Base-by-base conservation (phyloP, 768 basidiomycete genomes). In the Hypholoma fasciculare region DNA sequence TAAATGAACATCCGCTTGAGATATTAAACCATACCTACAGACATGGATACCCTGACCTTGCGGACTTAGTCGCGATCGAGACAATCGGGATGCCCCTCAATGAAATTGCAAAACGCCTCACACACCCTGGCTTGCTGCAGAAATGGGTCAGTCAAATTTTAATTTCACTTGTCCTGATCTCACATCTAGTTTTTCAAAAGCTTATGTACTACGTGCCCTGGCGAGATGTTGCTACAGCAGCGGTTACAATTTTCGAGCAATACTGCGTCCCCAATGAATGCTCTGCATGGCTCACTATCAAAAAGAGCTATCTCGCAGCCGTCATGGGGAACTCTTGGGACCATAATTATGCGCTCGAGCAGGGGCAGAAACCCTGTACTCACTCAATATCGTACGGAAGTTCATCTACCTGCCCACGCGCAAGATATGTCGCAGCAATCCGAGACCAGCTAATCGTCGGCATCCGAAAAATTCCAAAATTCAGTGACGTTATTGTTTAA, bases 61-160 rank as follows among this genome's bases (percentile, higher is more conserved):
- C 67, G 52, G 23, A 69, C 62, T 11, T 69, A 58, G 47, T 23
- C 2, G 52, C 52, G 7, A 12, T 17, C 1, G 20, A 44, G 13
- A 30, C 52, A 27, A 20, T 54, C 7, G 39, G 37, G 12, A 19
- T 23, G 14, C 42, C 52, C 8, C 42, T 54, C 39, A 20, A 54
- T 12, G 40, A 71, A 52, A 52, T 77, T 67, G 43, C 61, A 63
- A 64, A 74, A 75, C 30, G 67, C 61, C 64, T 78, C 76, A 7
- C 76, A 75, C 9, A 75, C 61, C 16, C 56, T 40, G 34, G 70
- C 72, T 63, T 36, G 50, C 53, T 14, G 66, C 73, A 1, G 73
- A 71, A 73, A 63, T 74, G 72, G 52, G 76, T 76, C 4, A 17
- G 49, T 23, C 40, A 3, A 16, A 42, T 5, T 42, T 16, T 14